Base-by-base conservation (phyloP, 768 basidiomycete genomes). In the Pisolithus albus region DNA sequence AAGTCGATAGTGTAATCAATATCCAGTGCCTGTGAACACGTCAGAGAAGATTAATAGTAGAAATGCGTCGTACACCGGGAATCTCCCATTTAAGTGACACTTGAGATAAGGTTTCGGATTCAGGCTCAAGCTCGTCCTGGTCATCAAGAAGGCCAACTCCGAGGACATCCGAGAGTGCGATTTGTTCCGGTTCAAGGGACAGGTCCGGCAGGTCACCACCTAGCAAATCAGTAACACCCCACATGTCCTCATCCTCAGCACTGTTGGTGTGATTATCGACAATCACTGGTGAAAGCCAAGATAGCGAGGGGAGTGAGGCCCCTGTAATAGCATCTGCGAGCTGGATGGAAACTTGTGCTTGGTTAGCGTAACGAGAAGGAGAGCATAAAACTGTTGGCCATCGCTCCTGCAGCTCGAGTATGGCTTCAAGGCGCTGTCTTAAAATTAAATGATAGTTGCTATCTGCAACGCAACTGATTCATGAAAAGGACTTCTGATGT, bases 341-440 rank as follows among this genome's bases (percentile, higher is more conserved):
- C 3, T 37, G 18, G 21, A 37, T 44, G 3, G 58, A 50, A 13
- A 52, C 57, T 3, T 39, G 23, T 5, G 55, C 49, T 26, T 64
- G 58, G 5, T 26, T 48, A 4, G 50, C 7, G 21, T 58, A 60
- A 23, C 13, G 46, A 36, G 21, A 30, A 0, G 10, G 2, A 2
- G 59, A 57, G n/a, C 51, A 56, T 4, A 62, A 41, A 0, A 53
- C 46, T 28, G 51, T 68, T 1, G 52, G 19, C 67, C 62, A 68
- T 36, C 36, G 46, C 0, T 41, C 26, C 39, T 60, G 55, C 8
- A 66, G 47, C 10, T 52, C 34, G 2, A 52, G 58, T 16, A 59
- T 49, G 21, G 61, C 52, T 18, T 54, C 37, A 10, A 41, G 46
- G 1, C 16, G 7, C 7, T 51, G 53, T 42, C 46, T 34, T 6